These are phyloP conservation scores for Graphilbum ipis-grandicollis DNA, from an alignment of 2,329 filamentous ascomycete genomes.

Conservation along the genomic window DNA sequence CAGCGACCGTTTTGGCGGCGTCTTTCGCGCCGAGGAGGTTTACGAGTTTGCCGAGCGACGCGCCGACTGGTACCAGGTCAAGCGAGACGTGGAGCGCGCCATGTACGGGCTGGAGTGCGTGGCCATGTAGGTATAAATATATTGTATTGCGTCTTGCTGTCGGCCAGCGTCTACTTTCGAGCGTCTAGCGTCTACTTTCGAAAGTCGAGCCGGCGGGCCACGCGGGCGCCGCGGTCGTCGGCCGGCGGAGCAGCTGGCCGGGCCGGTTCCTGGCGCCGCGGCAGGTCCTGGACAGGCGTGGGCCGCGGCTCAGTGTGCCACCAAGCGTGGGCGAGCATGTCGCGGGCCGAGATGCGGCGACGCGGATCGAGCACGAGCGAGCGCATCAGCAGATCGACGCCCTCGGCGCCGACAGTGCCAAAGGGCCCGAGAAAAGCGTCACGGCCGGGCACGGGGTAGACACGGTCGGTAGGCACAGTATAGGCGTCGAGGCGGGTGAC, in stretches of 20 bases:
- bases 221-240: slow-evolving; percentile 42
- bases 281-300: slow-evolving; percentile 65
- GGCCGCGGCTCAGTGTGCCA: slow-evolving; percentile 74
- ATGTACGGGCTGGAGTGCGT: slow-evolving; percentile 92
- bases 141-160: neutral
- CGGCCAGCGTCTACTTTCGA: too few species aligned
- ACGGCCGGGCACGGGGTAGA: slow-evolving; percentile 42
- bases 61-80: slow-evolving; percentile 89
- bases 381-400: slow-evolving; percentile 74
- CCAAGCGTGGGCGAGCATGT: slow-evolving; percentile 69
- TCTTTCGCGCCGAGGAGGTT: slow-evolving; percentile 90
- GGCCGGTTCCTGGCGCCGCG: slow-evolving; percentile 51
- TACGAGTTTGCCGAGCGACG: slow-evolving; percentile 91
- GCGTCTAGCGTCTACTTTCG: too few species aligned
- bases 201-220: slow-evolving; percentile 75
- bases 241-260: slow-evolving; percentile 22
- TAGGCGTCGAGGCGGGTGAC: slow-evolving; percentile 69
- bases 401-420: slow-evolving; percentile 60
- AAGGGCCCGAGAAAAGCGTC: slow-evolving; percentile 65
- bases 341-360: slow-evolving; percentile 59
- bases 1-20: slow-evolving; percentile 71
- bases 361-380: slow-evolving; percentile 78
- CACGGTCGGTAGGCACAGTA: slow-evolving; percentile 39
- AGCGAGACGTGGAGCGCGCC: slow-evolving; percentile 75
- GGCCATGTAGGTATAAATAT: slow-evolving; percentile 47